Percentiles rank a stretch among this genome's conserved stretches.
Evolutionary conservation across 2,329 filamentous ascomycete genomes (phyloP).

Genomic region (Aurifilum marmelostoma): DNA sequence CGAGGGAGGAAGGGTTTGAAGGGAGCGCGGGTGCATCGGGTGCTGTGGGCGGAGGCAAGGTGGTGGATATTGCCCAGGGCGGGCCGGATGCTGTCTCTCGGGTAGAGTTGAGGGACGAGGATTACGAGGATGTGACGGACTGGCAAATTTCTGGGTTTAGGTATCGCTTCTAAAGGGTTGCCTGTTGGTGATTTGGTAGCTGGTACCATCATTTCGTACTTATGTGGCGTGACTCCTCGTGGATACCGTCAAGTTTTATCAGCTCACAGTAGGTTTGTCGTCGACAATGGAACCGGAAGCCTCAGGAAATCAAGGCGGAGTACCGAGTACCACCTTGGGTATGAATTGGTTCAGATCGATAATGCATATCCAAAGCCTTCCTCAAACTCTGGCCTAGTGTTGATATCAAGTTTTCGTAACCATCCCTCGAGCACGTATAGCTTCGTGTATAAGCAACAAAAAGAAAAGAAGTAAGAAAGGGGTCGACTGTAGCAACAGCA

Average conservation of each 20-base stretch:
- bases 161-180: constrained; percentile 45
- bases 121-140: constrained; percentile 63
- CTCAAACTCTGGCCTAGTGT: background rate
- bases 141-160: constrained; percentile 63
- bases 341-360: background rate
- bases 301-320: background rate
- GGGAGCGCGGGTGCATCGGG: constrained; percentile 49
- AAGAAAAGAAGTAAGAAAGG: background rate
- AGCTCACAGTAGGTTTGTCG: too few relatives aligned
- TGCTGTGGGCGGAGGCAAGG: constrained; percentile 43
- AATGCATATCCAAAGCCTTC: background rate
- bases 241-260: too few relatives aligned
- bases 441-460: background rate
- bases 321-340: background rate
- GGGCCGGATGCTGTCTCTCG: constrained; percentile 39
- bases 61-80: constrained; percentile 35
- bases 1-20: constrained; percentile 47
- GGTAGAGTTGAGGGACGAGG: constrained; percentile 46
- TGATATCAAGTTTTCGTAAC: background rate
- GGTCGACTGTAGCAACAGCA: background rate
- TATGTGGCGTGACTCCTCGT: too few relatives aligned
- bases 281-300: background rate
- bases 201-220: too few relatives aligned
- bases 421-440: background rate
- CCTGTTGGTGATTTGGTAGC: too few relatives aligned